Base-by-base conservation (phyloP, 1,139 yeast genomes). In the Kurtzmaniella quercitrusa region DNA sequence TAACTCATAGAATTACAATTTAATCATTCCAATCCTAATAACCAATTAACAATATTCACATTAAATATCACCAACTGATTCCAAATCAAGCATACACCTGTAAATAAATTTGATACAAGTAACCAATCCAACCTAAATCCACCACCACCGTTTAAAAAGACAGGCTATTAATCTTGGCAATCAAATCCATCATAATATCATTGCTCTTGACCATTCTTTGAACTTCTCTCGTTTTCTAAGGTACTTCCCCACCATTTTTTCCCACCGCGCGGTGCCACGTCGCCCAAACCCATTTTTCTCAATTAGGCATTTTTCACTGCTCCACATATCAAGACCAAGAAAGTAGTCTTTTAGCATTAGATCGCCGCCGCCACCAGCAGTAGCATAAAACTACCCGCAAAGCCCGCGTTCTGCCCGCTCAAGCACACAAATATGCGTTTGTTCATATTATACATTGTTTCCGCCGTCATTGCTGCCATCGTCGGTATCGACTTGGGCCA, bases 401-500 rank as follows among this genome's bases (percentile, higher is more conserved):
- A 6, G 14, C 9, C 30, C n/a, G 30, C 30, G 30, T 26, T 14
- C n/a, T 14, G n/a, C n/a, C 30, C 30, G n/a, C 30, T 3, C 30
- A 9, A 11, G n/a, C 30, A 14, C 30, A 11, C n/a, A 9, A 9
- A 26, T 3, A 42, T 42, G 45, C 40, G 33, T 21, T 38, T 42
- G 5, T 21, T 40, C 11, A n/a, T 42, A 17, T 23, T 42, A 12
- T 42, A 36, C 23, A 11, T 42, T n/a, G 28, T 58, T 16, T 44
- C 54, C 3, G 44, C 43, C 2, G 55, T 59, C 1, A 50, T 59
- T 2, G 77, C 78, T 7, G 95, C 96, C 2, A 77, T 93, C 15
- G 66, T 93, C 40, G 98, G 97, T 21, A 71, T 93, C 38, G 99
- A 93, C 61, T 84, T 78, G 57, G 98, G 99, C 42, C 85, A 87